phyloP scores from a whole-genome alignment of 306 rosid species.

The Malus asiatica region DNA sequence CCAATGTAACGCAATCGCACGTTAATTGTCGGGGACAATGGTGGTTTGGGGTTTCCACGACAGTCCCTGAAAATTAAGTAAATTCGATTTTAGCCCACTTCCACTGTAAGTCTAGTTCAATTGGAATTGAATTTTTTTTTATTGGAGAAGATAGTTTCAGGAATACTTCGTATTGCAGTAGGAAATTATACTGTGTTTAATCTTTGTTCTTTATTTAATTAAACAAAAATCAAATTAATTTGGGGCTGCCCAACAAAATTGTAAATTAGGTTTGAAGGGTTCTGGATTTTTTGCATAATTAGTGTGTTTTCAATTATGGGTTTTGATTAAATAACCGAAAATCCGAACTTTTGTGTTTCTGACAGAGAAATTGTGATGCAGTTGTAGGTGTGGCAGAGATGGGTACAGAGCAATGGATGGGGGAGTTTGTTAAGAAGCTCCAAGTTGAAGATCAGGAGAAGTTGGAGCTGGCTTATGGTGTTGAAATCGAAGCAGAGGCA shows the following conservation, averaged over 20 bases:
- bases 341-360: background rate
- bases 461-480: slow-evolving; percentile 12
- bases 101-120: background rate
- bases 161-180: background rate
- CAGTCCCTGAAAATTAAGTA: background rate
- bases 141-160: background rate
- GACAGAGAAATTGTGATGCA: background rate
- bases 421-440: slow-evolving; percentile 1
- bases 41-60: background rate
- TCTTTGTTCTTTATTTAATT: background rate
- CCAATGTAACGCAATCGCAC: background rate
- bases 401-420: slow-evolving; percentile 4
- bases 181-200: background rate
- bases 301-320: background rate
- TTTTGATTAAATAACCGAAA: background rate
- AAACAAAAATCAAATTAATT: background rate
- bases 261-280: background rate
- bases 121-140: background rate
- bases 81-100: background rate
- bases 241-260: background rate
- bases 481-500: slow-evolving; percentile 3
- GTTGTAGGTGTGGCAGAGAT: slow-evolving; percentile 2
- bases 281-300: background rate
- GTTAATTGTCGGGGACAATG: background rate
- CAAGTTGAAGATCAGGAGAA: slow-evolving; percentile 7